Evolutionary conservation across 2,329 filamentous ascomycete genomes (phyloP), one percentile per base, ranked within the genome.

Genomic region (Aspergillus texensis): DNA sequence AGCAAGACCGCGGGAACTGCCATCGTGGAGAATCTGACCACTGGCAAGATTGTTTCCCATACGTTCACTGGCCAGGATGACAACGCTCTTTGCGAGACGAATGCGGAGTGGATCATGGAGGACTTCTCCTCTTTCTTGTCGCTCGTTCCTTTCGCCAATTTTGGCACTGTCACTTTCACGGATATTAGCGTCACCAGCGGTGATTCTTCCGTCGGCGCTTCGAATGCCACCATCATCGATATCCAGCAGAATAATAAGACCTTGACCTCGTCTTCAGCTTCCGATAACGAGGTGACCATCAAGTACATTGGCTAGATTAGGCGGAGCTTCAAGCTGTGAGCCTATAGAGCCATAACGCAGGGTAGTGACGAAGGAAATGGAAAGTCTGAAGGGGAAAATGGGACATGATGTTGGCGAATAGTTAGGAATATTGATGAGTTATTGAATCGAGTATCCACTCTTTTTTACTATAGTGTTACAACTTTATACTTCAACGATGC

Each of bases 71-170:
- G 71, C 65, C 72, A 82, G 59, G 71, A 72, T 2, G 75, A 73
- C 2, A 74, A 73, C 14, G 41, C 62, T 19, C 81, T 87, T 4
- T 85, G 84, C 75, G 78, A 85, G 75, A 81, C 78, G 66, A 86
- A 86, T 59, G 86, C 85, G n/a, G 86, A 88, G 73, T 88, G 85
- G 85, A 87, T 88, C 16, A 58, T 70, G 5, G 68, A 70, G 60
- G 83, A 84, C 67, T 84, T 82, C 61, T 70, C 77, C 55, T 64
- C 70, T 6, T 70, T 72, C 57, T 64, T 65, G 46, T 73, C 73
- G 2, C 74, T 82, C 6, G 81, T 84, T 34, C 68, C 77, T 0
- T 80, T 85, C 58, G 80, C 78, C 36, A 68, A 84, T 70, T 85
- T 84, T 65, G 80, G 80, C 8, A 80, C 77, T n/a, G 80, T 84